phyloP scores from a whole-genome alignment of 1,284 basidiomycete species.

The Athelia psychrophila region DNA sequence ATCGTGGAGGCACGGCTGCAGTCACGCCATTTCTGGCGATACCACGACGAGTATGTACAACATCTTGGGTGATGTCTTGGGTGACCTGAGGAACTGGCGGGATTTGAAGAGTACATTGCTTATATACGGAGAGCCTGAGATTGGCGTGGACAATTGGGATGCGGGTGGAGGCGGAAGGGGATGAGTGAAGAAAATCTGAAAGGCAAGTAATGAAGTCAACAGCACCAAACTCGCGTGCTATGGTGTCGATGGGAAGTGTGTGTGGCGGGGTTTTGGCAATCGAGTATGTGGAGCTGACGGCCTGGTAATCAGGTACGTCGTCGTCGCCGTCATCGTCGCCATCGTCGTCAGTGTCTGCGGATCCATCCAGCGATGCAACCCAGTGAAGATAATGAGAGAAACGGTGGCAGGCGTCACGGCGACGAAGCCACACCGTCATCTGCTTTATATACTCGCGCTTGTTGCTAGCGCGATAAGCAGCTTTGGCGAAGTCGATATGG shows the following conservation, averaged over 20 bases:
- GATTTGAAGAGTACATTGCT: not conserved
- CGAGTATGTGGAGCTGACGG: not conserved
- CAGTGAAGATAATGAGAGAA: constrained; percentile 5
- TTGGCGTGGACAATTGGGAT: not conserved
- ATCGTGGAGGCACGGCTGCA: not conserved
- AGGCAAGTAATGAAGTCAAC: not conserved
- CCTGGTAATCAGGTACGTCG: not conserved
- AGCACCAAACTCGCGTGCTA: not conserved
- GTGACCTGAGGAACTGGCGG: not conserved
- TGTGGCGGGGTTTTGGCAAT: not conserved
- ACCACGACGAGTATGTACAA: not conserved
- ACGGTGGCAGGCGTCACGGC: constrained; percentile 17
- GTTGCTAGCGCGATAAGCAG: constrained; percentile 18
- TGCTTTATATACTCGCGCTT: constrained; percentile 23
- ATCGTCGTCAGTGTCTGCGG: not conserved
- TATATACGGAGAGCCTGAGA: not conserved
- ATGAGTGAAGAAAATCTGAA: not conserved
- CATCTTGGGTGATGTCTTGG: not conserved
- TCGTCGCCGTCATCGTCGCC: not conserved
- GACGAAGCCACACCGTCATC: constrained; percentile 30
- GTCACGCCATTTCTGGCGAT: not conserved
- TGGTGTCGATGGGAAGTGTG: not conserved
- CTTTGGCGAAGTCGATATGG: constrained; percentile 23
- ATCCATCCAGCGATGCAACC: not conserved
- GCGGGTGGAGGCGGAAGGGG: not conserved